A percentile compares a stretch with the other conserved stretches of the same genome.
Conservation (phyloP, 164 flowering plant genomes). For the Macadamia tetraphylla region DNA sequence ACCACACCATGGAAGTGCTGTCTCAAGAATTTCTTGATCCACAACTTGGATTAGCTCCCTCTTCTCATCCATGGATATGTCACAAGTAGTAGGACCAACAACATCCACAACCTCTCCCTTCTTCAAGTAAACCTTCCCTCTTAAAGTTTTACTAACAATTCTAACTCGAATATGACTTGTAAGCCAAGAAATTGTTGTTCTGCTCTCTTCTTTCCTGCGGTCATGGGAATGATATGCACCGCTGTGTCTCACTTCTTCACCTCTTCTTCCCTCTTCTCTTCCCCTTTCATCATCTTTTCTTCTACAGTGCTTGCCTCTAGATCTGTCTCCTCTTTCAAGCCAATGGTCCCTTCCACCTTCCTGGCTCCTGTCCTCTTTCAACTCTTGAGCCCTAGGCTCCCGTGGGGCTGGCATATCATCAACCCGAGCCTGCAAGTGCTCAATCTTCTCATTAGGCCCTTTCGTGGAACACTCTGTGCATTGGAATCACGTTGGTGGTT, state of each 20-base stretch:
- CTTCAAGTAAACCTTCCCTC: constrained; percentile 67
- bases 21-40: constrained; percentile 65
- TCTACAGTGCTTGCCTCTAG: constrained; percentile 3
- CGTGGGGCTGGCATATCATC: constrained; percentile 19
- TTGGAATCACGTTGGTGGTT: constrained; percentile 6
- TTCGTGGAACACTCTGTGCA: constrained; percentile 12
- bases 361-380: constrained; percentile 12
- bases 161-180: constrained; percentile 68
- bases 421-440: constrained; percentile 13
- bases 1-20: constrained; percentile 68
- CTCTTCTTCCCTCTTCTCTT: constrained; percentile 17
- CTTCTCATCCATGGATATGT: constrained; percentile 67
- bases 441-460: constrained; percentile 16
- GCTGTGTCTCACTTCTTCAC: neutral
- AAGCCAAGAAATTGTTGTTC: constrained; percentile 45
- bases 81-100: constrained; percentile 58
- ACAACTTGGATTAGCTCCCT: constrained; percentile 72
- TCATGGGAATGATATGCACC: neutral
- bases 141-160: constrained; percentile 58
- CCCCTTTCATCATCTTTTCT: constrained; percentile 15
- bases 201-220: constrained; percentile 8
- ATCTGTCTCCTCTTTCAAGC: constrained; percentile 2
- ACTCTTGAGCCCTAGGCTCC: constrained; percentile 9
- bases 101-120: constrained; percentile 83
- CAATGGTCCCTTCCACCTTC: constrained; percentile 4